A percentile compares a stretch with the other conserved stretches of the same genome.
Conservation (phyloP, 1,139 yeast genomes). For the Hyphopichia wangnamkhiaoensis region DNA sequence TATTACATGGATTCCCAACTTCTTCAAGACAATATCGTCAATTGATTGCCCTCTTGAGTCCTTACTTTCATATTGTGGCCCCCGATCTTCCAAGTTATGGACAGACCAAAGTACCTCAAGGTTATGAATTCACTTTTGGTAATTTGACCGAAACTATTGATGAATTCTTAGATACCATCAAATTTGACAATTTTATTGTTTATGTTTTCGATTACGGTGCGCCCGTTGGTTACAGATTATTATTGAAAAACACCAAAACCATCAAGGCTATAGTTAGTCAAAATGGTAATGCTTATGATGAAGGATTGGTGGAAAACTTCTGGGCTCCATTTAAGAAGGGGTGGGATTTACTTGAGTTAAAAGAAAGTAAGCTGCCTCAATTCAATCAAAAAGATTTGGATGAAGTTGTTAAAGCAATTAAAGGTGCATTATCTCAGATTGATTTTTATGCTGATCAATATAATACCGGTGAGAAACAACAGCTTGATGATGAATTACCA, state of each 20-base stretch:
- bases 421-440: constrained; percentile 15
- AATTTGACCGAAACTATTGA: constrained; percentile 31
- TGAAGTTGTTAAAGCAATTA: constrained; percentile 13
- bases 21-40: constrained; percentile 39
- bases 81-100: constrained; percentile 51
- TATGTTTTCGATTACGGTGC: constrained; percentile 48
- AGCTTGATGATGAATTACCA: constrained; percentile 33
- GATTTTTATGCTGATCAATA: constrained; percentile 28
- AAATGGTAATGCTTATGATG: constrained; percentile 47
- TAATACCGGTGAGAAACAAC: constrained; percentile 22
- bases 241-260: constrained; percentile 26
- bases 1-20: constrained; percentile 47
- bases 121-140: constrained; percentile 30
- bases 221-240: constrained; percentile 39
- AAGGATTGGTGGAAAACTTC: constrained; percentile 33
- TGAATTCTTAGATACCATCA: constrained; percentile 26
- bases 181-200: constrained; percentile 26
- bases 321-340: constrained; percentile 35
- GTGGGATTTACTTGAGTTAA: constrained; percentile 25
- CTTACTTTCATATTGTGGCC: constrained; percentile 39
- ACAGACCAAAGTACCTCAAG: constrained; percentile 28
- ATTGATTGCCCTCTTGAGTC: constrained; percentile 34
- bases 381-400: constrained; percentile 6
- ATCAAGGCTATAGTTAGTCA: constrained; percentile 35
- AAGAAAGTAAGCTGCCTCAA: neutral